A percentile compares a stretch with the other conserved stretches of the same genome.
Conservation (phyloP, 768 basidiomycete species). For the Lentinula detonsa region DNA sequence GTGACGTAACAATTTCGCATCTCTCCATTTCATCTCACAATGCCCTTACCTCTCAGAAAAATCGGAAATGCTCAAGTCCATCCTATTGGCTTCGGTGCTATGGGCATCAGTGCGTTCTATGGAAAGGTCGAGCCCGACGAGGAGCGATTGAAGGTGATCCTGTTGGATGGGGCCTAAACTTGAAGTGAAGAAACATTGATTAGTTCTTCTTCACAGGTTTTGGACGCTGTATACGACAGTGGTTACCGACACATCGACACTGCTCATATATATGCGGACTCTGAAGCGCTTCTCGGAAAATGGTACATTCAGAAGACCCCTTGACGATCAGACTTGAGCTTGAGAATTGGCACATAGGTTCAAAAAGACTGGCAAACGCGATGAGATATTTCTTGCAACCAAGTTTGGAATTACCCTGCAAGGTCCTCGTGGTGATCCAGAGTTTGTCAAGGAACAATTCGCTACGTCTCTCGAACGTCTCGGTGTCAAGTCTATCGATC, state of each 20-base stretch:
- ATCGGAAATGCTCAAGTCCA: slow-evolving; percentile 16
- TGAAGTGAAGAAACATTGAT: neutral
- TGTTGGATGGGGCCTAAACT: neutral
- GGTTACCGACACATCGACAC: slow-evolving; percentile 34
- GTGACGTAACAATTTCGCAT: too few species aligned
- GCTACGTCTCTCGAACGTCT: slow-evolving; percentile 27
- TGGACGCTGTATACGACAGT: slow-evolving; percentile 28
- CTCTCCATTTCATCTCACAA: neutral
- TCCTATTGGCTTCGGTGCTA: slow-evolving; percentile 24
- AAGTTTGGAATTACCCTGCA: slow-evolving; percentile 28
- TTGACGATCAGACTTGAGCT: neutral
- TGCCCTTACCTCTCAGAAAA: slow-evolving; percentile 6
- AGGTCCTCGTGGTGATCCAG: slow-evolving; percentile 6
- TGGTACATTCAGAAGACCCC: slow-evolving; percentile 20
- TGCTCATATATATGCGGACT: slow-evolving; percentile 38
- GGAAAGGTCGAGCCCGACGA: slow-evolving; percentile 11
- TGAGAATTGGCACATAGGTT: slow-evolving; percentile 26
- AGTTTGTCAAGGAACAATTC: slow-evolving; percentile 26
- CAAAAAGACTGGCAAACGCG: slow-evolving; percentile 41
- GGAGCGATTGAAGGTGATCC: slow-evolving; percentile 12
- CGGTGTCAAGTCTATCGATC: slow-evolving; percentile 28
- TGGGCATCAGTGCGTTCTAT: slow-evolving; percentile 21
- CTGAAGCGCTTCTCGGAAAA: slow-evolving; percentile 37
- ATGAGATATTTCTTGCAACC: slow-evolving; percentile 56
- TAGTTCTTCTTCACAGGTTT: slow-evolving; percentile 15